Conservation (phyloP, 192 early-diverging fungal genomes). For the Coemansia sp. region DNA sequence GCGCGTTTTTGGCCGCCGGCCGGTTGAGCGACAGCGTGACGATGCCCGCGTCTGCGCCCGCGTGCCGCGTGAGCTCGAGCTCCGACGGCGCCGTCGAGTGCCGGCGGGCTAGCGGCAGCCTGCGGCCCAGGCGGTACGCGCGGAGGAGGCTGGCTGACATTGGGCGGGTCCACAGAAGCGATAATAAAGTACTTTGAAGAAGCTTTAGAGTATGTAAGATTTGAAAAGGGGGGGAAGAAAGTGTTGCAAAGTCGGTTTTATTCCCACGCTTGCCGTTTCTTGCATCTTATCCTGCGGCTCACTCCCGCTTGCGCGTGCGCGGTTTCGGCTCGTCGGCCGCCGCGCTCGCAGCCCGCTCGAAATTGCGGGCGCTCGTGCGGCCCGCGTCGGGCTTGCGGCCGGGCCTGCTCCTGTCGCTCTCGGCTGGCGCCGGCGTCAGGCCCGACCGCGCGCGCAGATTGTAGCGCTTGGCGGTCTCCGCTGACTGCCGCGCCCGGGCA, state of each 20-base stretch:
- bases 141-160: too few relatives aligned
- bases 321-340: constrained; percentile 1
- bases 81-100: too few relatives aligned
- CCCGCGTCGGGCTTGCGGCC: not conserved
- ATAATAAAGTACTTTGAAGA: too few relatives aligned
- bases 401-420: not conserved
- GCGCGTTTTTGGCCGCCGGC: constrained; percentile 81
- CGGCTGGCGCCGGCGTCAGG: not conserved
- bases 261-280: too few relatives aligned
- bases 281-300: too few relatives aligned
- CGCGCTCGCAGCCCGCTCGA: constrained; percentile 13
- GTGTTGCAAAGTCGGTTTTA: too few relatives aligned
- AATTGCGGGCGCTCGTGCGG: constrained; percentile 21
- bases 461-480: constrained; percentile 9
- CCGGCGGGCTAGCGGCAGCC: too few relatives aligned
- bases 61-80: constrained; percentile 16
- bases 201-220: too few relatives aligned
- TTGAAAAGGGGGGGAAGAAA: too few relatives aligned
- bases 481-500: constrained; percentile 7
- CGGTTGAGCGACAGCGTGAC: constrained; percentile 76
- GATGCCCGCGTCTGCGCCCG: constrained; percentile 60
- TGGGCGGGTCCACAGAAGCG: too few relatives aligned
- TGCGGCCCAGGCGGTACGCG: too few relatives aligned
- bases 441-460: constrained; percentile 25
- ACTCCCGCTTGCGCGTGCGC: constrained; percentile 29